phyloP scores from a whole-genome alignment of 202 grass and related monocot genomes.

The Elaeis oleifera region DNA sequence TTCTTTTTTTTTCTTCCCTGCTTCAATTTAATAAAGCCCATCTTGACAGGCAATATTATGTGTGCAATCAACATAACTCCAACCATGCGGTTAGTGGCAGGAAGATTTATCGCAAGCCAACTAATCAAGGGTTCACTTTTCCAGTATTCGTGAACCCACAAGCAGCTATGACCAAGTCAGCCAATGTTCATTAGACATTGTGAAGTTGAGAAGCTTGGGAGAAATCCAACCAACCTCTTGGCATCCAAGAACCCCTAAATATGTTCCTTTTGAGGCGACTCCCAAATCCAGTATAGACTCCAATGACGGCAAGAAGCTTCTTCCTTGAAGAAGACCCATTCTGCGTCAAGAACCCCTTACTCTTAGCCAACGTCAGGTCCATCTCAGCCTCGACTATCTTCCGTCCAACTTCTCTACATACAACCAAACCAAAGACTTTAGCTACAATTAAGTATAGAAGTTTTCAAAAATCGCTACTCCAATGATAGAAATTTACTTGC shows the following conservation, averaged over 20 bases:
- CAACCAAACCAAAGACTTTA: conserved; percentile 3
- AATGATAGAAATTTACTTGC: conserved; percentile 41
- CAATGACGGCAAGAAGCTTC: conserved; percentile 71
- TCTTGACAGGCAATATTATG: no score
- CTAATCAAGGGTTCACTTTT: no score
- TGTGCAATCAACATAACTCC: no score
- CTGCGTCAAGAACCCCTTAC: conserved; percentile 54
- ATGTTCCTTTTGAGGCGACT: conserved; percentile 67
- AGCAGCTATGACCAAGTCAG: no score
- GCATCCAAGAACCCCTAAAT: conserved; percentile 94
- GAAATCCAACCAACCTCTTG: conserved; percentile 41
- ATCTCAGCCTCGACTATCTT: conserved; percentile 81
- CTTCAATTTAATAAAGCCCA: no score
- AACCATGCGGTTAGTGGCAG: no score
- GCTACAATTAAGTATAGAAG: background rate
- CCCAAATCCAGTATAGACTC: conserved; percentile 95
- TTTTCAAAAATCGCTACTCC: background rate
- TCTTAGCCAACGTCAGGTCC: conserved; percentile 74
- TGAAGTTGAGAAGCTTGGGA: no score
- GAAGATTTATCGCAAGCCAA: no score
- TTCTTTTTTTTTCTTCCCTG: no score
- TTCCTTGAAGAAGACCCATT: conserved; percentile 44
- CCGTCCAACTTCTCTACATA: conserved; percentile 50
- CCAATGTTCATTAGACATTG: no score
- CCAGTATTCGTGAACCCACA: no score